Base-by-base conservation (phyloP, 2,329 filamentous ascomycete species). In the Fonsecaea monophora region DNA sequence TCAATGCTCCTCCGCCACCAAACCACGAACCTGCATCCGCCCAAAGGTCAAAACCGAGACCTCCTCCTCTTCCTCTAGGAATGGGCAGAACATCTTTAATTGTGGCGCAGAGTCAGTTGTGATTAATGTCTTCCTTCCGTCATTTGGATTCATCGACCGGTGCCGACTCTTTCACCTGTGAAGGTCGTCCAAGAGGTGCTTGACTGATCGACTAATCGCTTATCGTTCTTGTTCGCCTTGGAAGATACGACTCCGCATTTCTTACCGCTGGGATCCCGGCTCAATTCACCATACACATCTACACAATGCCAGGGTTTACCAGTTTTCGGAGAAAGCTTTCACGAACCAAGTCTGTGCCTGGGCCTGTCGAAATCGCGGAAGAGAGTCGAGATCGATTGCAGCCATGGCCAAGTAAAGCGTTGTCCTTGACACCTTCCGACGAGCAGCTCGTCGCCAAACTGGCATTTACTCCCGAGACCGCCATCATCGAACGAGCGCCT, bases 401-500 rank as follows among this genome's bases (percentile, higher is more conserved):
- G 32, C 59, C 50, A 57, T 61, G 64, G 62, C 53, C 66, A 40
- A 65, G 60, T 34, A 71, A 60, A 25, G 53, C 67, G 25, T 64
- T 71, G 12, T 66, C 69, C 6, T 61, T 73, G 37, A 68, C 67
- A 4, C 70, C 71, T 10, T 73, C 71, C 9, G 71, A 73, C 59
- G 71, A 73, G 59, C 64, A 73, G 45, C 68, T 73, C 35, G 68
- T 73, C 18, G 54, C 69, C 4, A 71, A 67, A 53, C 66, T 73
- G 13, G 68, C 67, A 2, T 70, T 72, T 40, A 64, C 67, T 9
- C 65, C 67, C 4, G 70, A 73, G n/a, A 72, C 71, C 4, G 60
- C 65, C 12, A 67, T 71, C 30, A 68, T 69, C 35, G 68, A 71
- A 57, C 66, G 65, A n/a, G 34, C 68, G 8, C 71, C 71, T 42